Percentiles rank a stretch among this genome's conserved stretches.
Evolutionary conservation across 2,329 filamentous ascomycete species (phyloP).

Genomic region (Periconia digitata): DNA sequence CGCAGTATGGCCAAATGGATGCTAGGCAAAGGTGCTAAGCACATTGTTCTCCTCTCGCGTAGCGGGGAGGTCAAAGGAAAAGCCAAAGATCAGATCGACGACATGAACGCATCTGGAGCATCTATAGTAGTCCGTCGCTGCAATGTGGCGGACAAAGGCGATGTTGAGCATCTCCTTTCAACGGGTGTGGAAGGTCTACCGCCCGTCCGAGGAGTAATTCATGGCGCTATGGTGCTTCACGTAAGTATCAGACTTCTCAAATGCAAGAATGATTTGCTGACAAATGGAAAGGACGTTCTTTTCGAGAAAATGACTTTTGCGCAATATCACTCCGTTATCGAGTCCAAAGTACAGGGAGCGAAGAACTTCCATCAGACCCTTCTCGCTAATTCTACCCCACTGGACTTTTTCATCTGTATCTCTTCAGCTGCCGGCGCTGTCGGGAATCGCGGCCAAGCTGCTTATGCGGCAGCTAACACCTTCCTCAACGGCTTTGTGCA

Average conservation of each 20-base stretch:
- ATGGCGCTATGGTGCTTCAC: constrained; percentile 31
- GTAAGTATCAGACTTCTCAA: constrained; percentile 7
- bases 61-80: constrained; percentile 14
- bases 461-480: constrained; percentile 50
- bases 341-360: constrained; percentile 22
- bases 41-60: constrained; percentile 26
- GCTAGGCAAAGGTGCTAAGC: constrained; percentile 23
- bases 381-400: constrained; percentile 4
- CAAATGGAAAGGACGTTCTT: constrained; percentile 15
- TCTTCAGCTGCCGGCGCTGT: constrained; percentile 31
- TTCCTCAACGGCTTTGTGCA: constrained; percentile 33
- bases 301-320: constrained; percentile 23
- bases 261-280: background rate
- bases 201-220: constrained; percentile 27
- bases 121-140: constrained; percentile 18
- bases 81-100: constrained; percentile 17
- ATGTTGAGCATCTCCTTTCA: constrained; percentile 11
- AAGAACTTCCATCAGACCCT: constrained; percentile 22
- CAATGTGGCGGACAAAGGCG: constrained; percentile 15
- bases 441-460: constrained; percentile 43
- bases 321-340: constrained; percentile 18
- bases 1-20: constrained; percentile 29
- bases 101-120: constrained; percentile 13
- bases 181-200: constrained; percentile 16
- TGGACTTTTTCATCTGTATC: constrained; percentile 46